Conservation (phyloP, 129 eudicot genomes). For the sunflower (Helianthus annuus) region DNA sequence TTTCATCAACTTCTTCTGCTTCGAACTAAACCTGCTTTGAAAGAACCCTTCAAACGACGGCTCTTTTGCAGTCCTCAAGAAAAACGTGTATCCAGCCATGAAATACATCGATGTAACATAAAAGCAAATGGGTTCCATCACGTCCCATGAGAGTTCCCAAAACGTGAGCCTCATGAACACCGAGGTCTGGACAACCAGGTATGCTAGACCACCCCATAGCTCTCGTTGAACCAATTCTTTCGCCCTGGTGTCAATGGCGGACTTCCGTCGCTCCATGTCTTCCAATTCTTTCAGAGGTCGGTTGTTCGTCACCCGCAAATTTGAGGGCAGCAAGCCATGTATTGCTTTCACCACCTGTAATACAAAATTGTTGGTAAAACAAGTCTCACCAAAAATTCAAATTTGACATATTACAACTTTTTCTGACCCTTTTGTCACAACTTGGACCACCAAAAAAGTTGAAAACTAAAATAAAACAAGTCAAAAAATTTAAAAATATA, state of each 20-base stretch:
- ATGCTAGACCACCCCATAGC: slow-evolving; percentile 83
- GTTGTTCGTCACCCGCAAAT: slow-evolving; percentile 25
- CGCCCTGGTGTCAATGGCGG: slow-evolving; percentile 62
- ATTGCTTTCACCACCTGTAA: slow-evolving; percentile 91
- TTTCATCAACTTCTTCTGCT: slow-evolving; percentile 69
- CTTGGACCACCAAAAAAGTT: slow-evolving; percentile 18
- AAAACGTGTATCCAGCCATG: slow-evolving; percentile 92
- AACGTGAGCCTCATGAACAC: slow-evolving; percentile 96
- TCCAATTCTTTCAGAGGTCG: slow-evolving; percentile 60
- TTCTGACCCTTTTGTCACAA: slow-evolving; percentile 13
- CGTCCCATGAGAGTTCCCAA: slow-evolving; percentile 99
- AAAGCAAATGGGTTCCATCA: slow-evolving; percentile 98
- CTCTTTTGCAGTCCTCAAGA: slow-evolving; percentile 85
- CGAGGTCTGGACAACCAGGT: slow-evolving; percentile 76
- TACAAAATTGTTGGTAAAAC: slow-evolving; percentile 47
- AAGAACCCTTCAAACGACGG: slow-evolving; percentile 92
- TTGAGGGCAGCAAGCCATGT: slow-evolving; percentile 51
- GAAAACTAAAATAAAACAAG: background rate
- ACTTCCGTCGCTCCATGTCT: slow-evolving; percentile 68
- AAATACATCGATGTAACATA: slow-evolving; percentile 77
- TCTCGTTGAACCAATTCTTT: slow-evolving; percentile 65
- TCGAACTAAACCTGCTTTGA: slow-evolving; percentile 71
- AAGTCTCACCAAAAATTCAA: slow-evolving; percentile 35
- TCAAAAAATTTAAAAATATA: background rate
- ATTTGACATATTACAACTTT: slow-evolving; percentile 6